Evolutionary conservation across 371 early-diverging fungal species (phyloP), one percentile per base, ranked within the genome.

Genomic region (Mucor velutinosus): DNA sequence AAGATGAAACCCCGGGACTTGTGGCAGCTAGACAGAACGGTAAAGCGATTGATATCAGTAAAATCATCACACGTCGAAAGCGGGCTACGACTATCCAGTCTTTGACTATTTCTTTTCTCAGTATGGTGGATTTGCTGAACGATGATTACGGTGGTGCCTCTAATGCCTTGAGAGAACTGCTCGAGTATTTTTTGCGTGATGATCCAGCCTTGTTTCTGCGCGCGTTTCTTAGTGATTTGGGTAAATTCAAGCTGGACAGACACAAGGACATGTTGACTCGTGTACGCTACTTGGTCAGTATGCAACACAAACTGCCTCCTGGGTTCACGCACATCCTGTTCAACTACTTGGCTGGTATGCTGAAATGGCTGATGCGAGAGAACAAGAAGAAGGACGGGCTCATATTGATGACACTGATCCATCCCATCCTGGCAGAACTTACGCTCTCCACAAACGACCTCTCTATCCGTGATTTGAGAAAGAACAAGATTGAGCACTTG

Each of bases 301-400:
- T 83, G 62, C 84, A 83, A 33, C 75, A 81, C 25, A 85, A 85
- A 25, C 60, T 87, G 7, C 89, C 90, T 0, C 87, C 89, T 7
- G 86, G 76, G 0, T 87, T 90, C 62, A 75, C 86, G 0, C 81
- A 85, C 62, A 74, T 81, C 5, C 37, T 88, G 47, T 87, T 89
- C 73, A 90, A 90, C 47, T 86, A 88, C 62, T 72, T 90, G n/a
- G 80, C 87, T 1, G 90, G 90, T 8, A 82, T 86, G 67, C 71
- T 88, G 7, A 89, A 87, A 63, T 89, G 88, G 87, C 74, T 81
- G 37, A 75, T 82, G 0, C 76, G 86, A 15, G 87, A 87, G 57
- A 67, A 68, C 21, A 62, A 49, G 17, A 53, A 62, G 3, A 65
- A 65, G 15, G 82, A 84, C 37, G 85, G 84, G 4, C 69, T 89